Evolutionary conservation across 306 rosid genomes (phyloP).

Genomic region (Comarum palustre): DNA sequence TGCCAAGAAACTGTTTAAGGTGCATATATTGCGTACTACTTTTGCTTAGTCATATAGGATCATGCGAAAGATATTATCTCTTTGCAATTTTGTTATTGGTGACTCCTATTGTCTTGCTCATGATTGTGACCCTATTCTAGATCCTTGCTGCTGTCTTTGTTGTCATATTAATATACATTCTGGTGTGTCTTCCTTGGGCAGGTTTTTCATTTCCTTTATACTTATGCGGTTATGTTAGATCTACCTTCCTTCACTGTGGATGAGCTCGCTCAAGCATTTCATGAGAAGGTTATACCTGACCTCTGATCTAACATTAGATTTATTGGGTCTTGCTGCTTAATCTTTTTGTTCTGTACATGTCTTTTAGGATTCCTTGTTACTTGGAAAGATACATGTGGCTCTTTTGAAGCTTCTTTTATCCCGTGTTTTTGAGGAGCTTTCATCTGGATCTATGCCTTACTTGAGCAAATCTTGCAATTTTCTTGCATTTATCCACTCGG

Average conservation of each 20-base stretch:
- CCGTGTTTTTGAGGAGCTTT: conserved; percentile 64
- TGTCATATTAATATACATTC: conserved; percentile 10
- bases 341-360: conserved; percentile 21
- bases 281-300: conserved; percentile 70
- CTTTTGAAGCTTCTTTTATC: conserved; percentile 74
- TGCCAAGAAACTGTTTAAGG: conserved; percentile 91
- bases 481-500: conserved; percentile 86
- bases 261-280: conserved; percentile 89
- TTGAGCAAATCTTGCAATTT: conserved; percentile 81
- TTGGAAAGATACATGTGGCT: conserved; percentile 83
- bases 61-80: neutral
- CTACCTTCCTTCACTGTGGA: conserved; percentile 85
- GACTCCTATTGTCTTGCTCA: neutral
- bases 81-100: neutral
- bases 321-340: conserved; percentile 17
- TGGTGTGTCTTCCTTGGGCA: conserved; percentile 36
- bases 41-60: conserved; percentile 4
- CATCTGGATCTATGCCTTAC: conserved; percentile 47
- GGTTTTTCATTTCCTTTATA: conserved; percentile 90
- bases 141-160: conserved; percentile 11
- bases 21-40: conserved; percentile 21
- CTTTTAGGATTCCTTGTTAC: conserved; percentile 71
- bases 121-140: neutral
- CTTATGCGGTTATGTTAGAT: conserved; percentile 57
- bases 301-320: conserved; percentile 25